Conservation (phyloP, 345 rosid genomes). For the Salix koriyanagi region DNA sequence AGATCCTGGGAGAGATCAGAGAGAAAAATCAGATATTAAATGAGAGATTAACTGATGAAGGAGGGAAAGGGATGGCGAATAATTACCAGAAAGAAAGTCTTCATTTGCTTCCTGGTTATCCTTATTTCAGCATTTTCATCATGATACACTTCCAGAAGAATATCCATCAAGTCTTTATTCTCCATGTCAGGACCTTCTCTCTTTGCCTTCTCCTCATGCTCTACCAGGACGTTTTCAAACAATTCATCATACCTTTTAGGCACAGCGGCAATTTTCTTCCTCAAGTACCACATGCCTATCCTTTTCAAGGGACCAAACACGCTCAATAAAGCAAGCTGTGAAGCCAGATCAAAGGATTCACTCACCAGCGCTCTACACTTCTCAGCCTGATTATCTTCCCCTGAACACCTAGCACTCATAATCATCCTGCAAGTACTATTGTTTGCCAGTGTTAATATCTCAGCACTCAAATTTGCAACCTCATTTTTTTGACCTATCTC, state of each 20-base stretch:
- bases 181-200: not conserved
- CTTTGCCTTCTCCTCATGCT: slow-evolving; percentile 11
- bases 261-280: not conserved
- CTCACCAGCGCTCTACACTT: slow-evolving; percentile 23
- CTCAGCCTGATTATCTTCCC: slow-evolving; percentile 36
- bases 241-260: slow-evolving; percentile 1
- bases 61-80: not conserved
- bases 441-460: slow-evolving; percentile 6
- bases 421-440: slow-evolving; percentile 35
- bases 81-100: slow-evolving; percentile 35
- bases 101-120: slow-evolving; percentile 34
- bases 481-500: slow-evolving; percentile 10
- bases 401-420: slow-evolving; percentile 37
- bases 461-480: slow-evolving; percentile 6
- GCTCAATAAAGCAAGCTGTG: slow-evolving; percentile 15
- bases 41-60: not conserved
- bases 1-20: not conserved
- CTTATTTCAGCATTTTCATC: slow-evolving; percentile 33
- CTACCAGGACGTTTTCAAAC: slow-evolving; percentile 14
- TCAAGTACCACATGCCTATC: not conserved
- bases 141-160: slow-evolving; percentile 34
- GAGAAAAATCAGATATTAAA: not conserved
- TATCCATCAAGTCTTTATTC: slow-evolving; percentile 44
- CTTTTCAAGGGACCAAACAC: slow-evolving; percentile 11
- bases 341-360: slow-evolving; percentile 19